Percentiles rank a stretch among this genome's conserved stretches.
Evolutionary conservation across 1,139 yeast genomes (phyloP).

Genomic region (Yamadazyma jaroonii): DNA sequence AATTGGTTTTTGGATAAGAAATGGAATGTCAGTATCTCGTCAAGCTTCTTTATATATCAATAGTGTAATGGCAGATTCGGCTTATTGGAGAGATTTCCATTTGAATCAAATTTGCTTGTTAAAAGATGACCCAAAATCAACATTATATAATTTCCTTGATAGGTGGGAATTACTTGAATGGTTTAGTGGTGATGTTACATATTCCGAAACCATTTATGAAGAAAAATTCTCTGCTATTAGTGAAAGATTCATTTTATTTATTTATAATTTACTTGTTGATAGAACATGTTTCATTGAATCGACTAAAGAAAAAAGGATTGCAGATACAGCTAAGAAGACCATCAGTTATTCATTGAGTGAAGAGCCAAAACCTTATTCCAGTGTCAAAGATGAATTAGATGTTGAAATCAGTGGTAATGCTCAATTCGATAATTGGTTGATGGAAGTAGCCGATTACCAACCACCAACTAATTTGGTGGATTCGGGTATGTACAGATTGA

Average conservation of each 20-base stretch:
- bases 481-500: constrained; percentile 45
- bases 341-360: constrained; percentile 49
- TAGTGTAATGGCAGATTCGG: constrained; percentile 32
- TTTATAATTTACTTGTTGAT: constrained; percentile 57
- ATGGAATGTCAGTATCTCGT: constrained; percentile 55
- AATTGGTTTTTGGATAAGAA: constrained; percentile 87
- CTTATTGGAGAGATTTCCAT: constrained; percentile 50
- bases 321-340: constrained; percentile 27
- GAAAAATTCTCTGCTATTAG: constrained; percentile 52
- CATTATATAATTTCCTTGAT: constrained; percentile 49
- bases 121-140: constrained; percentile 39
- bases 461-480: constrained; percentile 41
- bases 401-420: constrained; percentile 30
- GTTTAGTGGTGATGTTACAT: constrained; percentile 39
- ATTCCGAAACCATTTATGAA: constrained; percentile 49
- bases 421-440: constrained; percentile 36
- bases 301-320: constrained; percentile 22
- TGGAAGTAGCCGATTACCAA: constrained; percentile 40
- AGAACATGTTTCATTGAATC: constrained; percentile 44
- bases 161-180: constrained; percentile 62
- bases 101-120: constrained; percentile 54
- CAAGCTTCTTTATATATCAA: constrained; percentile 42
- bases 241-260: constrained; percentile 52
- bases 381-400: constrained; percentile 37
- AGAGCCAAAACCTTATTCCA: constrained; percentile 55